A percentile compares a stretch with the other conserved stretches of the same genome.
Evolutionary conservation across 345 rosid species (phyloP).

Genomic region (Bretschneidera sinensis): DNA sequence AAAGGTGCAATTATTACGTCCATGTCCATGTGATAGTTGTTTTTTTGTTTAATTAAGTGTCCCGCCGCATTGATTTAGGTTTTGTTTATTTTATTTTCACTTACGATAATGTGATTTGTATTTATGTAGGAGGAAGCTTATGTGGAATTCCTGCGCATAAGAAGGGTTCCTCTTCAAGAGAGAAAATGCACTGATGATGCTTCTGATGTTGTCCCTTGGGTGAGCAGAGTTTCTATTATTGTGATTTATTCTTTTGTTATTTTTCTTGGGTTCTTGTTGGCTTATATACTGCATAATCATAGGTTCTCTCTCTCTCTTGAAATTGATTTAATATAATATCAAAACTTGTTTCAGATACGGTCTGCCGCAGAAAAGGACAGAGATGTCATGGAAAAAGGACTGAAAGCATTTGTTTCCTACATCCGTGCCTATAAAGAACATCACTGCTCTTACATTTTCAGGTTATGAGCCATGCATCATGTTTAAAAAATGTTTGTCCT

Average conservation of each 20-base stretch:
- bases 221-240: slow-evolving; percentile 17
- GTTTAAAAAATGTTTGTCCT: not conserved
- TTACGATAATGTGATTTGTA: not conserved
- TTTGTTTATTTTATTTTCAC: not conserved
- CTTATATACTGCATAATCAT: not conserved
- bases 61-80: not conserved
- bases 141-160: slow-evolving; percentile 68
- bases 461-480: slow-evolving; percentile 29
- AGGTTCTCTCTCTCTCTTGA: slow-evolving; percentile 1
- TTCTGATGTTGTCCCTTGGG: slow-evolving; percentile 67
- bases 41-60: not conserved
- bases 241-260: not conserved
- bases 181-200: slow-evolving; percentile 43
- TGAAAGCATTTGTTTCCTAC: slow-evolving; percentile 85
- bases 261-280: not conserved
- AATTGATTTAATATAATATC: not conserved
- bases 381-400: slow-evolving; percentile 89
- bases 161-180: slow-evolving; percentile 73
- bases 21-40: not conserved
- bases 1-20: slow-evolving; percentile 44
- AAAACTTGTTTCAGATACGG: slow-evolving; percentile 46
- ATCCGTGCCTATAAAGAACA: slow-evolving; percentile 92
- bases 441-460: slow-evolving; percentile 77
- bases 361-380: slow-evolving; percentile 69
- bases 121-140: slow-evolving; percentile 76